Evolutionary conservation across 2,329 filamentous ascomycete genomes (phyloP).

Genomic region (Xylogone sp.): DNA sequence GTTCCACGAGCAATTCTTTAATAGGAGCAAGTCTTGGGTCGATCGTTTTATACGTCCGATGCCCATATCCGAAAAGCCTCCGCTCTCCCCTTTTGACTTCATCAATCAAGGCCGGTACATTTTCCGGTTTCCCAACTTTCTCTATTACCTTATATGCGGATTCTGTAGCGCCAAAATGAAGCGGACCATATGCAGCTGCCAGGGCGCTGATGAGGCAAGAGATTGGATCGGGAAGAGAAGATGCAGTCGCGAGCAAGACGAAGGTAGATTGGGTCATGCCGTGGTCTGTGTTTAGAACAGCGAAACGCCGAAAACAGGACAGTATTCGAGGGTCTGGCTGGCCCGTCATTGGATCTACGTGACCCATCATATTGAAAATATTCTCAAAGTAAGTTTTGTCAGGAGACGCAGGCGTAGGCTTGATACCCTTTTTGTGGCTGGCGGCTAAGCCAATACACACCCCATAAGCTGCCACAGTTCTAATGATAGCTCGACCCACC

Average conservation of each 20-base stretch:
- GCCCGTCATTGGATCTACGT: constrained; percentile 25
- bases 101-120: constrained; percentile 35
- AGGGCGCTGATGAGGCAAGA: constrained; percentile 36
- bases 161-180: constrained; percentile 47
- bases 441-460: constrained; percentile 33
- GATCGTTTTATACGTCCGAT: constrained; percentile 32
- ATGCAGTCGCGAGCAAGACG: constrained; percentile 41
- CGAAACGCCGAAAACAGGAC: constrained; percentile 30
- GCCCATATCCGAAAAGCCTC: constrained; percentile 40
- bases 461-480: constrained; percentile 31
- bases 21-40: constrained; percentile 34
- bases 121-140: constrained; percentile 32
- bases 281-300: constrained; percentile 43
- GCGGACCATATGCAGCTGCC: constrained; percentile 38
- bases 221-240: constrained; percentile 41
- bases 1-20: constrained; percentile 22
- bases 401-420: constrained; percentile 30
- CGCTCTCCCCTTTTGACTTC: constrained; percentile 36
- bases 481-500: constrained; percentile 32
- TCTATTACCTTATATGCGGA: constrained; percentile 39
- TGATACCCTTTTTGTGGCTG: constrained; percentile 33
- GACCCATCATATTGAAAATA: constrained; percentile 42
- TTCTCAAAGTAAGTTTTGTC: constrained; percentile 37
- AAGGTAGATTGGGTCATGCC: constrained; percentile 47
- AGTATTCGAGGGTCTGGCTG: constrained; percentile 29